Percentiles rank a stretch among this genome's conserved stretches.
phyloP scores from a whole-genome alignment of 768 basidiomycete genomes.

The Boletus barrowsii region DNA sequence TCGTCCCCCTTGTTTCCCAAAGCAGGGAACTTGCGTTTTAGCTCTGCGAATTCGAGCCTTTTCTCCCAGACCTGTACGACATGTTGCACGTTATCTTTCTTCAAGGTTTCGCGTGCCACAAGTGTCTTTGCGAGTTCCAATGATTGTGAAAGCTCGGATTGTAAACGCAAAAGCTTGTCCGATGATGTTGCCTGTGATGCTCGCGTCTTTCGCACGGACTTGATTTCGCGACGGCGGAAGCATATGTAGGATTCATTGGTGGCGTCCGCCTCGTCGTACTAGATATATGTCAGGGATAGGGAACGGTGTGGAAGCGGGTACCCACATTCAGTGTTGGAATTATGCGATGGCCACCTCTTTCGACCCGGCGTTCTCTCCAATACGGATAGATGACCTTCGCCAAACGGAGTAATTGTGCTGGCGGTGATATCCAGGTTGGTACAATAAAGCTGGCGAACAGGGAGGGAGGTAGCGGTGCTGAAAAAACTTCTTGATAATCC shows the following conservation, averaged over 20 bases:
- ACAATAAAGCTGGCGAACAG: slow-evolving; percentile 67
- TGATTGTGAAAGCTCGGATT: slow-evolving; percentile 68
- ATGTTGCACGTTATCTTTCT: slow-evolving; percentile 60
- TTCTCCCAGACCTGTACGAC: slow-evolving; percentile 74
- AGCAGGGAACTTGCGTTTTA: slow-evolving; percentile 71
- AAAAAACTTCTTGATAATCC: slow-evolving; percentile 69
- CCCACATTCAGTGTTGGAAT: slow-evolving; percentile 86
- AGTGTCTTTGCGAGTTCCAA: slow-evolving; percentile 71
- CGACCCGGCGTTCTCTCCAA: slow-evolving; percentile 83
- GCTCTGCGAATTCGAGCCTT: slow-evolving; percentile 67
- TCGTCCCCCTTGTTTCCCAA: slow-evolving; percentile 67
- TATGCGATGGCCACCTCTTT: slow-evolving; percentile 79
- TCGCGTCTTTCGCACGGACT: slow-evolving; percentile 91
- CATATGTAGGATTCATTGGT: slow-evolving; percentile 94
- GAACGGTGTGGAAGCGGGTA: not conserved
- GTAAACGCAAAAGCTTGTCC: slow-evolving; percentile 82
- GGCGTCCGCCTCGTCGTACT: slow-evolving; percentile 89
- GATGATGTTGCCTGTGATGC: slow-evolving; percentile 86
- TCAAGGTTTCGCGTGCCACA: slow-evolving; percentile 69
- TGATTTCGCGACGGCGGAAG: slow-evolving; percentile 93
- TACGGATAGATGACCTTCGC: slow-evolving; percentile 79
- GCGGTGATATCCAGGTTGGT: slow-evolving; percentile 67
- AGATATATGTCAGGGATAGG: not conserved
- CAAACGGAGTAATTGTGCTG: slow-evolving; percentile 59
- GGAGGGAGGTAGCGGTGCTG: slow-evolving; percentile 52